phyloP scores from a whole-genome alignment of 306 rosid species.

The Rosa multiflora region DNA sequence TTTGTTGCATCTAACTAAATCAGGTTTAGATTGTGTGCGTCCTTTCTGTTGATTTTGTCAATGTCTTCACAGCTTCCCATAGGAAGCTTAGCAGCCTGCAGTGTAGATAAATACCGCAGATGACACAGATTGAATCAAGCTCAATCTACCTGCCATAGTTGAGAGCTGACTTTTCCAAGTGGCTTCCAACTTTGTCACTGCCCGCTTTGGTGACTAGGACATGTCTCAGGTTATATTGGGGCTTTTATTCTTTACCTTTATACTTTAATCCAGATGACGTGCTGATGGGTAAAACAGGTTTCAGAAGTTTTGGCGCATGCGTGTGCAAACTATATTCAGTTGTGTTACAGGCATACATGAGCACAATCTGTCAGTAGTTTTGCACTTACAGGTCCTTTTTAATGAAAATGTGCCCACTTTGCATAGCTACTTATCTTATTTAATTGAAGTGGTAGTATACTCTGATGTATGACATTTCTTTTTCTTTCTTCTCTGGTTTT shows the following conservation, averaged over 20 bases:
- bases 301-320: neutral
- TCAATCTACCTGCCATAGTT: neutral
- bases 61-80: neutral
- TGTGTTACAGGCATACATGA: neutral
- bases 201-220: neutral
- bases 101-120: neutral
- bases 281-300: neutral
- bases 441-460: slow-evolving; percentile 10
- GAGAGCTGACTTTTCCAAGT: neutral
- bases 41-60: neutral
- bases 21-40: neutral
- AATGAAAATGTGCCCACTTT: neutral
- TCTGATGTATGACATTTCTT: slow-evolving; percentile 8
- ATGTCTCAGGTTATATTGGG: neutral
- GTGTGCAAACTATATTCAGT: neutral
- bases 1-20: neutral
- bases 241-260: neutral
- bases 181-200: neutral
- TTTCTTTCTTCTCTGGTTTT: neutral
- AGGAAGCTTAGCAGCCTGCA: neutral
- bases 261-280: neutral
- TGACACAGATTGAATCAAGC: neutral
- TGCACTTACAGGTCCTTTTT: neutral
- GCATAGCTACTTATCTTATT: neutral
- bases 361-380: neutral